Evolutionary conservation across 2,329 filamentous ascomycete species (phyloP), one percentile per base, ranked within the genome.

Genomic region (Trichoderma sp.): DNA sequence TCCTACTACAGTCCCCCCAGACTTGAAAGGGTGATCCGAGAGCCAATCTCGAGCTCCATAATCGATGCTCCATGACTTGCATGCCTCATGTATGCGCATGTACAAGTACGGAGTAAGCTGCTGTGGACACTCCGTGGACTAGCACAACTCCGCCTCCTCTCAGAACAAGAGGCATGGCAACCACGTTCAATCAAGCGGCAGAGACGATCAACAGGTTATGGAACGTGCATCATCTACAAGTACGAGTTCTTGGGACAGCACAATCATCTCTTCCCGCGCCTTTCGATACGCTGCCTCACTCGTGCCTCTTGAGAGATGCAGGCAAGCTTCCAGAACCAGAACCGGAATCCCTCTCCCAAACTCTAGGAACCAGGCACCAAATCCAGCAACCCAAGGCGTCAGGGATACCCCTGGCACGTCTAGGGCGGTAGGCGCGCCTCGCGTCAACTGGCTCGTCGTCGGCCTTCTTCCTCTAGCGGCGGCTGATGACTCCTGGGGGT

Each of bases 11-110:
- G n/a, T 38, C 8, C 35, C 59, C 59, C 69, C 67, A 64, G 59
- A 72, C 27, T 35, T 12, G 63, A 41, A 29, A 72, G 29, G 12
- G 41, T 63, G 53, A 71, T 63, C 35, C 68, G 68, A 62, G 56
- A 71, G 56, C 68, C 68, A 63, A 71, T 62, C 56, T 50, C 27
- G 68, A 71, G 35, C 35, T 50, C 69, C 59, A 72, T 50, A 50
- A 50, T 31, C 53, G 27, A 45, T 50, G 53, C 63, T 35, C 64
- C 45, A 68, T 62, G 64, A 69, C 73, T 63, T 67, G 64, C 73
- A 74, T 74, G 68, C 68, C 31, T 67, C 71, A 21, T 74, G 60
- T 56, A 74, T 66, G 14, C 50, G 45, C 45, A 63, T 71, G 68
- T 63, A 33, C 56, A 50, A 31, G 53, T 62, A 71, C 68, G 68